Conservation (phyloP, 2,329 filamentous ascomycete genomes). For the Blastomyces gilchristii region DNA sequence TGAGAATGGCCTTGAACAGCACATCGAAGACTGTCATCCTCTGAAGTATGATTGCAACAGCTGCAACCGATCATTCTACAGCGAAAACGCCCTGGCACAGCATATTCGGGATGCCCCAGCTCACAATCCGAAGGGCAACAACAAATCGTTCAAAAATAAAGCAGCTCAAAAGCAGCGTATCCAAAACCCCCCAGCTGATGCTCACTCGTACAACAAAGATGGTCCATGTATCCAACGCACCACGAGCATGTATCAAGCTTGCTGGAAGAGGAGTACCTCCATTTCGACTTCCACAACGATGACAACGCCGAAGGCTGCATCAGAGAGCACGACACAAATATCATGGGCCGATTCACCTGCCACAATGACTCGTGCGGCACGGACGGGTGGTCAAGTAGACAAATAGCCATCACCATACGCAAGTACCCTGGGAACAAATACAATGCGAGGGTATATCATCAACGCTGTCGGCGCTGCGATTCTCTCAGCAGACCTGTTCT, state of each 20-base stretch:
- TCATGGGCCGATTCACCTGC: conserved; percentile 36
- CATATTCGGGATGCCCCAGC: not conserved
- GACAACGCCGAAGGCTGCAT: conserved; percentile 21
- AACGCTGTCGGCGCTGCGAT: conserved; percentile 32
- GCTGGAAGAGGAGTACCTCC: conserved; percentile 23
- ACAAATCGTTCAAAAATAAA: too few relatives aligned
- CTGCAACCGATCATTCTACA: not conserved
- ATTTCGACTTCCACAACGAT: conserved; percentile 24
- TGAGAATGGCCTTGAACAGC: not conserved
- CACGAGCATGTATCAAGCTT: conserved; percentile 25
- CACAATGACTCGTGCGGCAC: conserved; percentile 24
- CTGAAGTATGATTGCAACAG: not conserved
- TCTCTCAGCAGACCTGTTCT: conserved; percentile 26
- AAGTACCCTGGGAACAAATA: conserved; percentile 31
- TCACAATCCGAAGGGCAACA: too few relatives aligned
- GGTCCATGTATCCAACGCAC: conserved; percentile 28
- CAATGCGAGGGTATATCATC: conserved; percentile 38
- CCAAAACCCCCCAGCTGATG: not conserved
- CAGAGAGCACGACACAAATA: conserved; percentile 31
- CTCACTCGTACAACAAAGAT: conserved; percentile 7
- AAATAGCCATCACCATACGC: conserved; percentile 35
- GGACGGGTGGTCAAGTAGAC: conserved; percentile 33
- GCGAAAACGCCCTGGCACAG: too few relatives aligned
- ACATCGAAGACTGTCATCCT: not conserved
- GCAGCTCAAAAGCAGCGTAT: not conserved